These are phyloP conservation scores for Cutaneotrichosporon cyanovorans DNA, from an alignment of 1,284 basidiomycete genomes.

Conservation along the genomic window DNA sequence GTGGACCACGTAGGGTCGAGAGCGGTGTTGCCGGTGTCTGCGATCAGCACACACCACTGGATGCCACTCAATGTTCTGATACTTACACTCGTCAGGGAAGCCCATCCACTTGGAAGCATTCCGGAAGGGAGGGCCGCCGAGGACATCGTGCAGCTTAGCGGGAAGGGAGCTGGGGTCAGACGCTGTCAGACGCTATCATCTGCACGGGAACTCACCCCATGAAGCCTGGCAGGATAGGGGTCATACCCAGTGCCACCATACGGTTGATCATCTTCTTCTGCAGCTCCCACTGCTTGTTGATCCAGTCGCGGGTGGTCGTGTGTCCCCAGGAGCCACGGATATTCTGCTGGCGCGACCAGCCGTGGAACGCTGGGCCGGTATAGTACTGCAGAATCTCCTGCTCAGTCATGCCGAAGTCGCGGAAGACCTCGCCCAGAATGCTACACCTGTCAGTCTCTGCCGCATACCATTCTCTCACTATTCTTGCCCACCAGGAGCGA, in stretches of 20 bases:
- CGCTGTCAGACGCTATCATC: too few relatives aligned
- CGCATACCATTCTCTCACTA: constrained; percentile 20
- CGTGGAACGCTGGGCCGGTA: constrained; percentile 48
- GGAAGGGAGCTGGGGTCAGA: constrained; percentile 51
- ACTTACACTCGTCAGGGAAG: constrained; percentile 5
- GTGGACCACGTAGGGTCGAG: constrained; percentile 48
- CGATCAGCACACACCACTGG: neutral
- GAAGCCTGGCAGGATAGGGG: constrained; percentile 48
- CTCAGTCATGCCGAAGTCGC: constrained; percentile 45
- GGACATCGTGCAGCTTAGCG: constrained; percentile 33
- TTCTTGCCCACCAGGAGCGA: constrained; percentile 50
- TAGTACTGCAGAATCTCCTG: constrained; percentile 43
- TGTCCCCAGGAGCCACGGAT: constrained; percentile 48
- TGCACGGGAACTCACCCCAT: too few relatives aligned
- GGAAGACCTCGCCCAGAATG: constrained; percentile 46
- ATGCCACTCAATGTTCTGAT: constrained; percentile 39
- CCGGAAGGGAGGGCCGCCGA: constrained; percentile 47
- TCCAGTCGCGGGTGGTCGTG: constrained; percentile 43
- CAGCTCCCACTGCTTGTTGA: constrained; percentile 46
- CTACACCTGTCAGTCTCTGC: constrained; percentile 6
- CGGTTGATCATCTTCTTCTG: constrained; percentile 46
- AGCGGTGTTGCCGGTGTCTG: constrained; percentile 46
- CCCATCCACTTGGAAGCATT: constrained; percentile 4
- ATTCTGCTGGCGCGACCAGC: constrained; percentile 50
- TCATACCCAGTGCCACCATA: constrained; percentile 50